phyloP scores from a whole-genome alignment of 2,329 filamentous ascomycete genomes.

The Pseudomassariella vexata region DNA sequence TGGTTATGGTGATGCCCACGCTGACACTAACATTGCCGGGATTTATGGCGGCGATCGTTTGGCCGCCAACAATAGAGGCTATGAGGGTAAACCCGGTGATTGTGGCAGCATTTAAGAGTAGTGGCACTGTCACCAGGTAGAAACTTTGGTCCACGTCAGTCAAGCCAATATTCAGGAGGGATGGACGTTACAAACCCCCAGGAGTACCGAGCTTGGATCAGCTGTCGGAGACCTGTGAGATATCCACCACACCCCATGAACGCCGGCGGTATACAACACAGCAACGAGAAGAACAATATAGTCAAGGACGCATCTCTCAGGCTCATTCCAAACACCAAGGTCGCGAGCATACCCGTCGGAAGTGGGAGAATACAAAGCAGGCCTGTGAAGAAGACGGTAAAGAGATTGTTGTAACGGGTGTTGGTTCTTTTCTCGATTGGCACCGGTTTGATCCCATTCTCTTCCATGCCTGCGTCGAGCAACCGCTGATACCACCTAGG shows the following conservation, averaged over 20 bases:
- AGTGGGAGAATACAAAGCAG: constrained; percentile 51
- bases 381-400: constrained; percentile 56
- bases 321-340: constrained; percentile 44
- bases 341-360: constrained; percentile 54
- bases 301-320: constrained; percentile 50
- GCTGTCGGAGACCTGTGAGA: constrained; percentile 52
- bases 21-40: constrained; percentile 40
- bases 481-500: constrained; percentile 36
- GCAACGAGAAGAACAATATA: constrained; percentile 52
- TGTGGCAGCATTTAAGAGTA: constrained; percentile 50
- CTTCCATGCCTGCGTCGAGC: constrained; percentile 41
- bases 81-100: constrained; percentile 53
- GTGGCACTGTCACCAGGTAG: constrained; percentile 44
- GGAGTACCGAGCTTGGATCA: constrained; percentile 55
- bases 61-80: constrained; percentile 50
- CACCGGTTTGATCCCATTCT: constrained; percentile 51
- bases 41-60: constrained; percentile 42
- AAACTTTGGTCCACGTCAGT: too few relatives aligned
- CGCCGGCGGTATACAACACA: constrained; percentile 48
- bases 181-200: constrained; percentile 42
- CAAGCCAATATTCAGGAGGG: too few relatives aligned
- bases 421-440: constrained; percentile 47
- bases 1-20: constrained; percentile 52
- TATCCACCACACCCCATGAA: constrained; percentile 50
- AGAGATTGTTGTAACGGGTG: constrained; percentile 48